Evolutionary conservation across 768 basidiomycete genomes (phyloP).

Genomic region (Epithele typhae): DNA sequence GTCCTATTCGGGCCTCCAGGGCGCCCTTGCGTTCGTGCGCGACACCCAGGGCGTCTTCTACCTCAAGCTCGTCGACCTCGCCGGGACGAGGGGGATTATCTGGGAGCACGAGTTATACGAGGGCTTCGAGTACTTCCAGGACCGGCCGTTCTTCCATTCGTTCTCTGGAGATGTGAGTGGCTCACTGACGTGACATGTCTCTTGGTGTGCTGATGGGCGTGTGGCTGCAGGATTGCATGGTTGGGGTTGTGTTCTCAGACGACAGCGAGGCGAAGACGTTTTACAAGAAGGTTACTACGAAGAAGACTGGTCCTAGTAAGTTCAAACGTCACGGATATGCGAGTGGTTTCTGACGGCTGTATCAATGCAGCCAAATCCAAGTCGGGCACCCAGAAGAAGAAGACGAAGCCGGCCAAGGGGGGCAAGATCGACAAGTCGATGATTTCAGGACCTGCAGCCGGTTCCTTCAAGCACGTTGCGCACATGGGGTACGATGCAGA

Average conservation of each 20-base stretch:
- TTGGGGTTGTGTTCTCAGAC: constrained; percentile 87
- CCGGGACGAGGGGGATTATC: constrained; percentile 79
- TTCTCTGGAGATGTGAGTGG: constrained; percentile 84
- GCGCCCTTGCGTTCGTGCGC: constrained; percentile 70
- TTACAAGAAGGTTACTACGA: constrained; percentile 74
- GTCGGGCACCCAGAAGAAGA: constrained; percentile 42
- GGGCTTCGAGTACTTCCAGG: constrained; percentile 74
- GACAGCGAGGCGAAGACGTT: constrained; percentile 82
- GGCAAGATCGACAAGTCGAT: constrained; percentile 90
- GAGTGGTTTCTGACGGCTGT: not conserved
- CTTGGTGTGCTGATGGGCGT: not conserved
- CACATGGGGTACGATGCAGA: constrained; percentile 94
- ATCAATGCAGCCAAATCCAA: constrained; percentile 37
- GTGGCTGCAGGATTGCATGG: constrained; percentile 71
- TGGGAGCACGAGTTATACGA: constrained; percentile 94
- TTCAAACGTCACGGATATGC: not conserved
- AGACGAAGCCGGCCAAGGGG: constrained; percentile 54
- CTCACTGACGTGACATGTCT: not conserved
- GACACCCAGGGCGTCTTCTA: constrained; percentile 54
- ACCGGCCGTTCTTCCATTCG: constrained; percentile 88
- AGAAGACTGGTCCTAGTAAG: constrained; percentile 42
- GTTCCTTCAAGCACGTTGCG: constrained; percentile 84
- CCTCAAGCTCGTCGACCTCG: constrained; percentile 80
- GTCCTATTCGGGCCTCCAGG: constrained; percentile 86
- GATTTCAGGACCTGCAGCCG: constrained; percentile 77